Base-by-base conservation (phyloP, 495 filamentous ascomycete species). In the Lasiosphaeria hispida region DNA sequence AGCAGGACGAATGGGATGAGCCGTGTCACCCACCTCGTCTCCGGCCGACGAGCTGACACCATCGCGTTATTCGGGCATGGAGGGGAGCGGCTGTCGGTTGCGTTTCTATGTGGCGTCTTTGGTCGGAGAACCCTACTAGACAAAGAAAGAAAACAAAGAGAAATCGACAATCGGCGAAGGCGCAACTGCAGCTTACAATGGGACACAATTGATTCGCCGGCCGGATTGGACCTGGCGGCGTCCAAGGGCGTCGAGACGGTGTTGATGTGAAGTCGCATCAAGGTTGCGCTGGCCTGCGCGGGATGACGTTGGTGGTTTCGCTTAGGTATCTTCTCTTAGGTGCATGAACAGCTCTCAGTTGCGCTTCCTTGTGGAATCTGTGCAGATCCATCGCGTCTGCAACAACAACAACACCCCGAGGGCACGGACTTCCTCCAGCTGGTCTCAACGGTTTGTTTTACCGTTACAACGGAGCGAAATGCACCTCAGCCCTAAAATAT, bases 1-100 rank as follows among this genome's bases (percentile, higher is more conserved):
- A 65, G 63, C n/a, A 80, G 68, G 23, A 77, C 13, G 10, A 74
- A 17, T 1, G 73, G 73, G 33, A 79, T 70, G 49, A 70, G 57
- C 37, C 75, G 77, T 49, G 75, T 75, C 37, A 65, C 68, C 76
- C 76, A 80, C 53, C 76, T 72, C 62, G 75, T 75, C 39, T 59
- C 72, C 45, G 75, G 53, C 58, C 69, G 70, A 38, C 39, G 58
- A 50, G 67, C 67, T 45, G 33, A 61, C 65, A 69, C 66, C 66
- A 69, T 69, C 10, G 58, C 53, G 63, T 43, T 54, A 36, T 35
- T 40, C 17, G 10, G 39, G 38, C 33, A 33, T 34, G 14, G 18
- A 35, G 52, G 35, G 37, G 51, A 14, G 37, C 38, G 18, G 51
- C 11, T 7, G 13, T n/a, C 15, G 15, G 40, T 30, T 5, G 23